Evolutionary conservation across 2,329 filamentous ascomycete species (phyloP).

Genomic region (Didymellaceae sp.): DNA sequence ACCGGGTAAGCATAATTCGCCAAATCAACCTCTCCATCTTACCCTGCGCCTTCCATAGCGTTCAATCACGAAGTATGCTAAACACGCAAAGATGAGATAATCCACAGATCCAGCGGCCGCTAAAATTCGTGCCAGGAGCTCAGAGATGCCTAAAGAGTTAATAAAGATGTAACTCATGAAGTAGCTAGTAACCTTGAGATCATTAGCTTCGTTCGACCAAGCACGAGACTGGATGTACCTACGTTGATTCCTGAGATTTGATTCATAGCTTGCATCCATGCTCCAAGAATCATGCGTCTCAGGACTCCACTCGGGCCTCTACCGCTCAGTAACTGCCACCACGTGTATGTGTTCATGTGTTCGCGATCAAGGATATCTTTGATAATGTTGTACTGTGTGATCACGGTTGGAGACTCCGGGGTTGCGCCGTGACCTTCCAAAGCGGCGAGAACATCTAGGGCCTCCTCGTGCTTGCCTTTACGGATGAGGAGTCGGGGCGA

Average conservation of each 20-base stretch:
- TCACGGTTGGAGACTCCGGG: conserved; percentile 42
- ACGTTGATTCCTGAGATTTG: conserved; percentile 48
- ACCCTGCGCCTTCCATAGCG: conserved; percentile 54
- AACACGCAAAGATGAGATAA: conserved; percentile 54
- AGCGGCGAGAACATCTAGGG: conserved; percentile 44
- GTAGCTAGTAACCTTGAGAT: conserved; percentile 39
- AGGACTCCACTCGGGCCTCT: conserved; percentile 51
- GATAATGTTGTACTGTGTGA: conserved; percentile 48
- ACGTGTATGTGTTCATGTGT: conserved; percentile 53
- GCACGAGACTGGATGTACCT: not conserved
- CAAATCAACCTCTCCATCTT: not conserved
- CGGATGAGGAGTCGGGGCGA: conserved; percentile 59
- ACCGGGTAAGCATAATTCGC: not conserved
- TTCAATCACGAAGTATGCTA: conserved; percentile 57
- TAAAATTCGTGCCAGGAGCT: conserved; percentile 43
- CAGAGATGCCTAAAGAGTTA: conserved; percentile 48
- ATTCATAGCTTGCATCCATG: conserved; percentile 55
- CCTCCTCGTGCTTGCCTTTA: conserved; percentile 57
- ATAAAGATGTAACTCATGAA: conserved; percentile 53
- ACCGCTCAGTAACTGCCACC: conserved; percentile 54
- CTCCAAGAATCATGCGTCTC: conserved; percentile 54
- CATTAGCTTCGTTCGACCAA: not conserved
- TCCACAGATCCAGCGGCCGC: conserved; percentile 56
- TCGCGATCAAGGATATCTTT: conserved; percentile 53
- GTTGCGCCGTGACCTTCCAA: conserved; percentile 50